Evolutionary conservation across 345 rosid genomes (phyloP).

Genomic region (Pseudoturritis turrita): DNA sequence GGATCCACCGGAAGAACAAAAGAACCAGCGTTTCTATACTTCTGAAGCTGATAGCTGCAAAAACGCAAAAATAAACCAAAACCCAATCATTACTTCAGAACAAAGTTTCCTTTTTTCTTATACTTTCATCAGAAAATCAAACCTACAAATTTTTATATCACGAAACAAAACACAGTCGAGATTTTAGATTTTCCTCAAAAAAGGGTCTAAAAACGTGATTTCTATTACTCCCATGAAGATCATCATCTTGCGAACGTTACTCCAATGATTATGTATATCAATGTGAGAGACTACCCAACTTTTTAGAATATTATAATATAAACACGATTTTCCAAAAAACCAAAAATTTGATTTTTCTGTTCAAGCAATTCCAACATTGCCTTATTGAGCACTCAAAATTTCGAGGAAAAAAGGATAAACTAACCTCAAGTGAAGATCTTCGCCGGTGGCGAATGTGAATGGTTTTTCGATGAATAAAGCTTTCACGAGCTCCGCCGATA

Average conservation of each 20-base stretch:
- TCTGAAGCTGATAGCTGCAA: constrained; percentile 96
- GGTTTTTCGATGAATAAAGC: constrained; percentile 85
- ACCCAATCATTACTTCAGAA: neutral
- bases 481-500: constrained; percentile 89
- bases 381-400: constrained; percentile 3
- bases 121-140: neutral
- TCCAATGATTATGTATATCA: neutral
- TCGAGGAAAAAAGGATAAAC: neutral
- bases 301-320: neutral
- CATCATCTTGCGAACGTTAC: constrained; percentile 25
- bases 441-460: constrained; percentile 88
- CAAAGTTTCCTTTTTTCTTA: neutral
- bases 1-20: constrained; percentile 93
- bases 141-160: neutral
- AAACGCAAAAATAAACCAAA: neutral
- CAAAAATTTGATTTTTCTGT: too few relatives aligned
- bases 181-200: too few relatives aligned
- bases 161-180: constrained; percentile 13
- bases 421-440: constrained; percentile 96
- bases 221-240: constrained; percentile 10
- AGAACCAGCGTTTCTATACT: constrained; percentile 86
- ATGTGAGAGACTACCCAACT: neutral
- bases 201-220: constrained; percentile 14
- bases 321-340: neutral
- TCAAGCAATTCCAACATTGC: neutral